Conservation (phyloP, 2,329 filamentous ascomycete genomes). For the Grosmannia penicillata region DNA sequence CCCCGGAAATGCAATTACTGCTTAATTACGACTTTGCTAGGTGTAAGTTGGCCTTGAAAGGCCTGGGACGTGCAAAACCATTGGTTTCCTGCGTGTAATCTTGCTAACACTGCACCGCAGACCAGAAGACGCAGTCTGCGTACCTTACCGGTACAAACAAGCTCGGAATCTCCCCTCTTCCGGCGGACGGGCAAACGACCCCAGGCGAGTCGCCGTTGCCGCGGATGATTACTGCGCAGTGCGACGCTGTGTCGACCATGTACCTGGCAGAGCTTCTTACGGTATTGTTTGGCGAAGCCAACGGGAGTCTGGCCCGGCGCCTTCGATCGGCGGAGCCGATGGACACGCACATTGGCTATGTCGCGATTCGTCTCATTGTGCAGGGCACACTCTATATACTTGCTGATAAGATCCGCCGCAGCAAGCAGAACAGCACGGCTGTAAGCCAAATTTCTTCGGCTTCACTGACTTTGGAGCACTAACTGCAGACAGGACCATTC, state of each 20-base stretch:
- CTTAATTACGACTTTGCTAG: conserved; percentile 9
- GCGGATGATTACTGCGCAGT: conserved; percentile 10
- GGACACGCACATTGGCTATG: conserved; percentile 8
- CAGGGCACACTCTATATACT: conserved; percentile 9
- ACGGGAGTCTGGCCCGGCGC: background rate
- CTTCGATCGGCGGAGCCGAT: conserved; percentile 1
- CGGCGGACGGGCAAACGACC: background rate
- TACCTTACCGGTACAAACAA: conserved; percentile 1
- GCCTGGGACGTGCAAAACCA: background rate
- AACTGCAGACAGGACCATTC: conserved; percentile 1
- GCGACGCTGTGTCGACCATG: conserved; percentile 6
- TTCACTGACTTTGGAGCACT: background rate
- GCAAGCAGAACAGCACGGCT: conserved; percentile 6
- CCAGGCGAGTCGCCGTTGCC: conserved; percentile 5
- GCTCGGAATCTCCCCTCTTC: conserved; percentile 4
- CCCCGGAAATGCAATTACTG: conserved; percentile 6
- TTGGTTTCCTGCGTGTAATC: background rate
- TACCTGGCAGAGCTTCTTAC: conserved; percentile 5
- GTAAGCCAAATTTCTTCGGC: background rate
- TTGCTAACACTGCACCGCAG: conserved; percentile 1
- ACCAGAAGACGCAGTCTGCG: conserved; percentile 7
- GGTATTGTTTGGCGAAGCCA: conserved; percentile 5
- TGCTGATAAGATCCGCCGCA: conserved; percentile 10
- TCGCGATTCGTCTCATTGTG: conserved; percentile 7
- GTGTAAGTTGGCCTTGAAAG: conserved; percentile 3